phyloP scores from a whole-genome alignment of 169 alveolate species.

The Theileria orientalis region DNA sequence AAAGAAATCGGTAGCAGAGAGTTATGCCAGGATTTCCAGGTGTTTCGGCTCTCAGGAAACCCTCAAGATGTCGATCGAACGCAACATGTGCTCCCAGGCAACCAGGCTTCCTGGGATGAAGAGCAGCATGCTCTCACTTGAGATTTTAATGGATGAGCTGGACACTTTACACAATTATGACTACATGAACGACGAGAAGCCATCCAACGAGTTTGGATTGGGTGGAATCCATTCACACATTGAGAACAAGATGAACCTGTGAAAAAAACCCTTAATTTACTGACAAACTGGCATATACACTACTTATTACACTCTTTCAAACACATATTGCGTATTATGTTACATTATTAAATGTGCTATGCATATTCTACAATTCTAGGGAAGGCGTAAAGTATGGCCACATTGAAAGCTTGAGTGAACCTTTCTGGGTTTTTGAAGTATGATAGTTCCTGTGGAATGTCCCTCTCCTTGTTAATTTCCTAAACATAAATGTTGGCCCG shows the following conservation, averaged over 20 bases:
- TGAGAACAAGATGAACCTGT: constrained; percentile 38
- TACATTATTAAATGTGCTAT: neutral
- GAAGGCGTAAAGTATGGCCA: constrained; percentile 45
- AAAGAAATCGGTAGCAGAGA: constrained; percentile 21
- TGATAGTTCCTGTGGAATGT: constrained; percentile 46
- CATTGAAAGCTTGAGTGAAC: constrained; percentile 49
- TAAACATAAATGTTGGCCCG: neutral
- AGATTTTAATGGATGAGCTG: constrained; percentile 60
- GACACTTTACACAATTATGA: constrained; percentile 58
- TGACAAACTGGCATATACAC: neutral
- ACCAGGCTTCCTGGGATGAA: constrained; percentile 65
- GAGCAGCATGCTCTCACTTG: constrained; percentile 64
- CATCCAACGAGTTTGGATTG: constrained; percentile 54
- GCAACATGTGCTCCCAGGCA: constrained; percentile 57
- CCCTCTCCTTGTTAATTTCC: constrained; percentile 8
- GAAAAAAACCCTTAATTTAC: neutral
- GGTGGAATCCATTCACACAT: constrained; percentile 61
- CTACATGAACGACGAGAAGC: constrained; percentile 59
- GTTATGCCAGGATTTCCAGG: constrained; percentile 26
- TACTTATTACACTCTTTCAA: too few species aligned
- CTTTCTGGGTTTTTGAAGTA: constrained; percentile 48
- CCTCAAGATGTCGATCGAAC: constrained; percentile 50
- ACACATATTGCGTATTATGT: neutral
- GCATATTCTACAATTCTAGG: constrained; percentile 21
- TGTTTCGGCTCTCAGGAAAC: constrained; percentile 54